phyloP scores from a whole-genome alignment of 768 basidiomycete genomes.

The Cubamyces sp. region DNA sequence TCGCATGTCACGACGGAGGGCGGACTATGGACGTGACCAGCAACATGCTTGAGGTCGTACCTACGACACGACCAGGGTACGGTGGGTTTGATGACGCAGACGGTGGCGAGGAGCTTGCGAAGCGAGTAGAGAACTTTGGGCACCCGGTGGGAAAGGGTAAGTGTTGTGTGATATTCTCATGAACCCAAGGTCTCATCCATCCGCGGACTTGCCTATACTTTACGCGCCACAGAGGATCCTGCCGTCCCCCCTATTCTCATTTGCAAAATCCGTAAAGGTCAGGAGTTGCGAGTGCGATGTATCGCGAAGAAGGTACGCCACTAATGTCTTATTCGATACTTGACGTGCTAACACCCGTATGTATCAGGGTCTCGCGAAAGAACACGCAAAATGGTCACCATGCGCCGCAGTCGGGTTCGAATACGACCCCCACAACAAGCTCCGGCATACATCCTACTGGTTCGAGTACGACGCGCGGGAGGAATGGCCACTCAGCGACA shows the following conservation, averaged over 20 bases:
- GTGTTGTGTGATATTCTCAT: constrained; percentile 26
- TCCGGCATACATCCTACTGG: constrained; percentile 96
- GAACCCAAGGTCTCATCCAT: not conserved
- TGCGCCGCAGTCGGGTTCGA: constrained; percentile 95
- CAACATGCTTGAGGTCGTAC: constrained; percentile 72
- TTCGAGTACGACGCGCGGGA: constrained; percentile 76
- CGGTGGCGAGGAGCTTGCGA: constrained; percentile 72
- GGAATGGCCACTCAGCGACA: constrained; percentile 93
- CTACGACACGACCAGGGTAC: constrained; percentile 25
- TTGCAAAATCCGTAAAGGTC: constrained; percentile 92
- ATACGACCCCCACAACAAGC: constrained; percentile 97
- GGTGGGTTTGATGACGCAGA: constrained; percentile 40
- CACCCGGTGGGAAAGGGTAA: constrained; percentile 83
- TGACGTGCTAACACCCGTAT: constrained; percentile 1
- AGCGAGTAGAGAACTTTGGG: constrained; percentile 77
- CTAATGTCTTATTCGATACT: too few species aligned
- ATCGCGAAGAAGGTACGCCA: constrained; percentile 87
- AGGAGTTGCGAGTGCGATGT: constrained; percentile 84
- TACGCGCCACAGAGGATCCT: constrained; percentile 56
- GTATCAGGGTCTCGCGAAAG: constrained; percentile 90
- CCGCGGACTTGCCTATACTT: not conserved
- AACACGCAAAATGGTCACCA: constrained; percentile 99
- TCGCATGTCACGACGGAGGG: constrained; percentile 66
- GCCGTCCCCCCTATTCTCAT: constrained; percentile 74
- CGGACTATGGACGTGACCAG: constrained; percentile 87